phyloP scores from a whole-genome alignment of 2,329 filamentous ascomycete species.

The Ceratocystis colombiana region DNA sequence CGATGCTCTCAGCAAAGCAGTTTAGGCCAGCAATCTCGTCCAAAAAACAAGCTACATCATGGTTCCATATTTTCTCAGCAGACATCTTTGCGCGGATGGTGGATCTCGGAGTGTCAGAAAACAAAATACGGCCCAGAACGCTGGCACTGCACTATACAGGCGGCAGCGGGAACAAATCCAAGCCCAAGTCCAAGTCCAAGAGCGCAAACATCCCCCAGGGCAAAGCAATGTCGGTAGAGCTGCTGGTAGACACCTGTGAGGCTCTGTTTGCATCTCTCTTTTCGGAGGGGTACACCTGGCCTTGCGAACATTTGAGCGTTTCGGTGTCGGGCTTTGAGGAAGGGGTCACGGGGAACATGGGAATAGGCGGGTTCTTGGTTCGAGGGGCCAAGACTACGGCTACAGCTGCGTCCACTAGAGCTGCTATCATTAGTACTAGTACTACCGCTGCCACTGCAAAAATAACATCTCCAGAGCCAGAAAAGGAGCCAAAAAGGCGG shows the following conservation, averaged over 20 bases:
- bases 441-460: no score
- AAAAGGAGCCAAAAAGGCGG: conserved; percentile 17
- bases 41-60: conserved; percentile 66
- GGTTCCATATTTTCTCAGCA: conserved; percentile 82
- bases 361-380: conserved; percentile 77
- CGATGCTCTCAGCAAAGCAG: conserved; percentile 93
- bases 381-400: conserved; percentile 37
- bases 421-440: no score
- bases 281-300: conserved; percentile 65
- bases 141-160: conserved; percentile 77
- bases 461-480: background rate
- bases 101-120: conserved; percentile 81
- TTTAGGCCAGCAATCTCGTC: conserved; percentile 76
- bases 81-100: conserved; percentile 85
- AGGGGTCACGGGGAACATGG: conserved; percentile 69
- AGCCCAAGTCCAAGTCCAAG: conserved; percentile 51
- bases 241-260: conserved; percentile 21
- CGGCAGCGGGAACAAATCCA: conserved; percentile 61
- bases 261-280: conserved; percentile 60
- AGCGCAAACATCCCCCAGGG: conserved; percentile 68
- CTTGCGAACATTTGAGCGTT: conserved; percentile 79
- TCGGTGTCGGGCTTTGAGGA: conserved; percentile 91
- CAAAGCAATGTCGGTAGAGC: conserved; percentile 57
- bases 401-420: no score
- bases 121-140: conserved; percentile 74